Evolutionary conservation across 2,329 filamentous ascomycete genomes (phyloP), one percentile per base, ranked within the genome.

Genomic region (Claviceps sp.): DNA sequence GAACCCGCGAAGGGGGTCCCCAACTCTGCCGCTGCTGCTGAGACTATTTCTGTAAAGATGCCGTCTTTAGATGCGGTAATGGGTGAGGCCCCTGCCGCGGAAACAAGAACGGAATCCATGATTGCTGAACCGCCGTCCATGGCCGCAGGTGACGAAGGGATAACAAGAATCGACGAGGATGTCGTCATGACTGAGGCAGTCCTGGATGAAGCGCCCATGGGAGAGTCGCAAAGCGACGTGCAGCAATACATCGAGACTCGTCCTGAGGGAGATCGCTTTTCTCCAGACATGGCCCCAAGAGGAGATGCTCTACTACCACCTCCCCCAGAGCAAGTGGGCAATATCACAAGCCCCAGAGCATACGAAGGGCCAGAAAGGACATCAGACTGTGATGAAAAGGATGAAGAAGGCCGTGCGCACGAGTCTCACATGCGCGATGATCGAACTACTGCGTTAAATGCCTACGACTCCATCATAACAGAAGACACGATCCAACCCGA

Each of bases 281-380:
- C n/a, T n/a, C 26, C 34, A 2, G 52, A 52, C 26, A 34, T 46
- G 4, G n/a, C 34, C 34, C 19, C 19, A 11, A n/a, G 39, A 50
- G 37, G 53, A 8, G 61, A 61, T 1, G 50, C 64, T 5, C 50
- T 69, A 14, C 54, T 69, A 1, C 68, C 66, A 10, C 67, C 67
- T 7, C 68, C 68, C 0, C 67, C 62, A 0, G 68, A 70, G 24
- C 65, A 70, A 54, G 68, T 70, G 10, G 68, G 68, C 30, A 70
- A 70, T 16, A 70, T 70, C 50, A 58, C 63, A 11, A 64, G 64
- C 5, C 67, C 68, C 4, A 64, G 60, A 49, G 56, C 60, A 16
- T 64, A 66, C 3, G 60, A 62, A 3, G 54, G 56, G 6, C 50
- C 51, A 0, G 57, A 59, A 10, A 62, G 61, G 38, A 56, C 50